These are phyloP conservation scores for Rhizopus sp. DNA, from an alignment of 371 early-diverging fungal species.

Conservation along the genomic window DNA sequence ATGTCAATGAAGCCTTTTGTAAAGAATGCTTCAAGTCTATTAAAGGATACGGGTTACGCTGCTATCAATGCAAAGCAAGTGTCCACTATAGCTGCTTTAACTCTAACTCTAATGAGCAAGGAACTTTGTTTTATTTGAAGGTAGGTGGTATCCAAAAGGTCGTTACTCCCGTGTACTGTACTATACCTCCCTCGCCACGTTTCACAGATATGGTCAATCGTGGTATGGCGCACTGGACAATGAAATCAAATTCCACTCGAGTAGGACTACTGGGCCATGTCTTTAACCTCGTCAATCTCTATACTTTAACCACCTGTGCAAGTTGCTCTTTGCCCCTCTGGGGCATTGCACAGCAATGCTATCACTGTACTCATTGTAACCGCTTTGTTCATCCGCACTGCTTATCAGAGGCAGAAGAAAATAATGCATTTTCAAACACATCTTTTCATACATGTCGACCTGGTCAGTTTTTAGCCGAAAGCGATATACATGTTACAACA, in stretches of 20 bases:
- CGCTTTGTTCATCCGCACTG: conserved; percentile 58
- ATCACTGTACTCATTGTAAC: conserved; percentile 51
- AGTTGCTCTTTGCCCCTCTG: conserved; percentile 58
- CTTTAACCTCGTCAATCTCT: conserved; percentile 58
- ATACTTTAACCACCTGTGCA: conserved; percentile 54
- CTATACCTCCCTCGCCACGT: conserved; percentile 30
- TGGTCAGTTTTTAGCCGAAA: conserved; percentile 32
- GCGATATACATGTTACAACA: conserved; percentile 30
- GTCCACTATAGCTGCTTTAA: conserved; percentile 44
- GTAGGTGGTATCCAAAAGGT: conserved; percentile 50
- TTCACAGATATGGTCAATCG: conserved; percentile 16
- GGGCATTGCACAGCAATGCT: conserved; percentile 60
- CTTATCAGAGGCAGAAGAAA: conserved; percentile 22
- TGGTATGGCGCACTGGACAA: conserved; percentile 17
- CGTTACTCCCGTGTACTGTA: conserved; percentile 47
- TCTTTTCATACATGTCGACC: conserved; percentile 32
- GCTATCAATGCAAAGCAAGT: conserved; percentile 53
- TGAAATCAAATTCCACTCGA: conserved; percentile 16
- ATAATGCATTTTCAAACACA: background rate
- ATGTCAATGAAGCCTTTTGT: conserved; percentile 40
- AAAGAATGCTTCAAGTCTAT: conserved; percentile 55
- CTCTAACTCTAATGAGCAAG: conserved; percentile 28
- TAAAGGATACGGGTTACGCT: conserved; percentile 53
- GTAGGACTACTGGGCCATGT: conserved; percentile 40
- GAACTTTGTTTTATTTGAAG: conserved; percentile 46